Base-by-base conservation (phyloP, 257 asterid species). In the Anisodus tanguticus region DNA sequence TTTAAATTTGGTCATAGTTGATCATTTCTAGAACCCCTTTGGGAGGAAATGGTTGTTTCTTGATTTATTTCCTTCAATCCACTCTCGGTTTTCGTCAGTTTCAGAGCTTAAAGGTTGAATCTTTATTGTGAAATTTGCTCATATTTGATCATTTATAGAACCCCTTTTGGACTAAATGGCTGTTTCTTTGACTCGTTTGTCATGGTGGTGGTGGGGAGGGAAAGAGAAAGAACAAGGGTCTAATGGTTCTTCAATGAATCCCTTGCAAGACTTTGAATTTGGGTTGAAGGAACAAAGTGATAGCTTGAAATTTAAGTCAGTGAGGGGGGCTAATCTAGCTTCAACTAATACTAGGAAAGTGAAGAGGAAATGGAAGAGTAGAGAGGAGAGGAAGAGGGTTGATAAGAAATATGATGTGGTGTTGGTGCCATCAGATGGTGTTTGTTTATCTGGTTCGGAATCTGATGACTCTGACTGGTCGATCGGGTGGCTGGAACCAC, bases 381-480 rank as follows among this genome's bases (percentile, higher is more conserved):
- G 95, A 90, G 97, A 92, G 79, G 97, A 94, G 57, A 94, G 95
- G 92, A 89, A 85, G 88, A 91, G 80, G 84, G 87, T 91, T 82
- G 98, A 94, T 68, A 92, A 90, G 85, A 97, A 95, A 85, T 92
- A 91, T 74, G 97, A 95, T 89, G 88, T 89, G 58, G 96, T 95
- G 51, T 83, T 95, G 93, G 98, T 95, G 35, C 97, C 98, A 39
- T 94, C 99, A 0, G 99, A 95, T 76, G 98, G 98, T 82, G 96
- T 90, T 85, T 87, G 97, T 83, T 90, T 95, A 74, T 95, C 99
- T 8, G 97, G 95, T 31, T 94, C 98, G 0, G 98, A 94, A 86
- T 93, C 98, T 8, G 97, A 93, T 82, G 99, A 94, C 77, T 94
- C 98, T 1, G 99, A 95, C 85, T 94, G 99, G 99, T 94, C 99